Base-by-base conservation (phyloP, 805 yeast species). In the Saccharomycopsis amapae region DNA sequence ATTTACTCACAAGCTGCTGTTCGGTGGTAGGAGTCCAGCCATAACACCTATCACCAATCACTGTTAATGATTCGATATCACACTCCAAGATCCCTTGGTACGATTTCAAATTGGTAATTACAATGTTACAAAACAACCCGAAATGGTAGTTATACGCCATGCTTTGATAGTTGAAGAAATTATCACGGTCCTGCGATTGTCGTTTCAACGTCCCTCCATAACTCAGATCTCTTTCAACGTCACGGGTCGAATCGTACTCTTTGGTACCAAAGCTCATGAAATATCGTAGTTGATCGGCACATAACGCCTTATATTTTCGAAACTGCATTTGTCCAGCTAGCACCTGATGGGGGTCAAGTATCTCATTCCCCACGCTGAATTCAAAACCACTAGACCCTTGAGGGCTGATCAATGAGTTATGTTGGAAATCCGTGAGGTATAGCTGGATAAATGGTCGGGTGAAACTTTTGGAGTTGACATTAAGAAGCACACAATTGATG, bases 381-480 rank as follows among this genome's bases (percentile, higher is more conserved):
- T 24, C 25, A 15, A 20, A 31, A 15, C 32, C 24, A 4, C 12
- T 17, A 23, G 15, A 22, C 34, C 46, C 43, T 19, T 24, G 41
- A 17, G 50, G 42, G 20, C 51, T 48, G 9, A 38, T n/a, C 18
- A 23, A 10, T 2, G 26, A 28, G 24, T 44, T 47, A 17, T 15
- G 19, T 12, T 44, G 43, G 26, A 47, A 47, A 34, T 47, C 51
- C 9, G 51, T 47, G 26, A 47, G 18, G 25, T 47, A 47, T 12
- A 43, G 24, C 20, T 35, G 42, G 5, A 43, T 37, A n/a, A 36
- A 43, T 3, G n/a, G 10, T 24, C 45, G 20, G 12, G 18, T 34
- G 4, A 28, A 25, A n/a, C 41, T 33, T 20, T 42, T 41, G 17
- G 18, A 6, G 28, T 43, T 24, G 18, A 34, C 45, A 15, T 41